Percentiles rank a stretch among this genome's conserved stretches.
Conservation (phyloP, 192 early-diverging fungal genomes). For the Chytriomyces confervae region DNA sequence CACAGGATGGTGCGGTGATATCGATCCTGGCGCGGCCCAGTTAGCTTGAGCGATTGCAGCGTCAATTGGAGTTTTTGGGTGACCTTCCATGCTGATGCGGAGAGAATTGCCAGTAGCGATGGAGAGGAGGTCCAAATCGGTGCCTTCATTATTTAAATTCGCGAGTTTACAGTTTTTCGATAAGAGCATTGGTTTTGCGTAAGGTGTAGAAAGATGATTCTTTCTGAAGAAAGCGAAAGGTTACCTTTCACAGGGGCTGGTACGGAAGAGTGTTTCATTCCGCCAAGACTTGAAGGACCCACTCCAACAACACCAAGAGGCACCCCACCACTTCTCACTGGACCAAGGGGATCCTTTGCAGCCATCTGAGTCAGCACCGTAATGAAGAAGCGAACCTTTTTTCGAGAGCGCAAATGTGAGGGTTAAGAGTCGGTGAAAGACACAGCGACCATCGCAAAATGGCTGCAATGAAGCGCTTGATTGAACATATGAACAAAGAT, state of each 20-base stretch:
- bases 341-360: conserved; percentile 70
- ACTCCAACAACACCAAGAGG: not conserved
- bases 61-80: conserved; percentile 53
- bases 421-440: too few relatives aligned
- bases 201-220: too few relatives aligned
- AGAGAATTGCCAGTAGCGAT: conserved; percentile 30
- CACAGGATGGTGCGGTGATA: not conserved
- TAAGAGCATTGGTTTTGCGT: not conserved
- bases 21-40: conserved; percentile 41
- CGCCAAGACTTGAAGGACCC: not conserved
- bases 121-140: conserved; percentile 24
- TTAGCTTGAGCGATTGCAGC: conserved; percentile 52
- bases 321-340: not conserved
- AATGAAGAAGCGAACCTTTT: conserved; percentile 91
- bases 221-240: not conserved
- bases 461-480: too few relatives aligned
- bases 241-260: conserved; percentile 21
- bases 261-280: conserved; percentile 14
- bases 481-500: too few relatives aligned
- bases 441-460: too few relatives aligned
- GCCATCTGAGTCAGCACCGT: conserved; percentile 92
- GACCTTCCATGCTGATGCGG: conserved; percentile 18
- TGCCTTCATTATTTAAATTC: conserved; percentile 2
- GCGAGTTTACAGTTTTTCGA: not conserved
- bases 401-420: not conserved